Evolutionary conservation across 805 yeast genomes (phyloP), one percentile per base, ranked within the genome.

Genomic region (Millerago galiae): DNA sequence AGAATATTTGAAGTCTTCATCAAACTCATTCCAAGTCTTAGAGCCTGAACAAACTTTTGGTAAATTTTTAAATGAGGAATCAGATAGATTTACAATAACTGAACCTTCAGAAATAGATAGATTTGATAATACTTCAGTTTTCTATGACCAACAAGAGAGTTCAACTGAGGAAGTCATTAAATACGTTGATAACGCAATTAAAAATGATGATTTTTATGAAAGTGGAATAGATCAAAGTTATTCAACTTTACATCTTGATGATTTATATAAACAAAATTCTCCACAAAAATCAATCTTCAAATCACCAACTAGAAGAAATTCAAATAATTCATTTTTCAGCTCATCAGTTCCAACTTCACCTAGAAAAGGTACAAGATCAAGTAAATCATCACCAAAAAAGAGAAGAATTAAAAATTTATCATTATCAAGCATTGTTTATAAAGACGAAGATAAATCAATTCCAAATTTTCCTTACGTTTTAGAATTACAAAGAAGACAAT

Each of bases 281-380:
- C 61, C 61, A 12, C 57, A 51, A 30, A 56, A 51, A 40, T 55
- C 61, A 13, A 45, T 55, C 9, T 54, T 52, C 27, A 44, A 40
- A 26, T 32, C 46, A 2, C 52, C 50, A 32, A 45, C 51, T 27
- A 49, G 50, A 5, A 48, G 37, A 41, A 47, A 44, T 15, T 55
- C 56, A 1, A 40, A 45, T 24, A 41, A 32, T 38, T 51, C 56
- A 9, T 31, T 41, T 28, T 34, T 37, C 21, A 47, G 49, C 26
- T 3, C 35, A 1, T 54, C 60, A 5, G 41, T 50, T 4, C 57
- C 59, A 29, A 34, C 43, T 0, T 55, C 59, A 16, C 60, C 59
- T 21, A 38, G 31, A 30, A 44, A 39, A 34, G 44, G 41, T 25
- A 38, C 46, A 7, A 39, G 34, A 42, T 45, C 50, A 5, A 33